Evolutionary conservation across 2,329 filamentous ascomycete genomes (phyloP).

Genomic region (Chalaropsis ovoidea): DNA sequence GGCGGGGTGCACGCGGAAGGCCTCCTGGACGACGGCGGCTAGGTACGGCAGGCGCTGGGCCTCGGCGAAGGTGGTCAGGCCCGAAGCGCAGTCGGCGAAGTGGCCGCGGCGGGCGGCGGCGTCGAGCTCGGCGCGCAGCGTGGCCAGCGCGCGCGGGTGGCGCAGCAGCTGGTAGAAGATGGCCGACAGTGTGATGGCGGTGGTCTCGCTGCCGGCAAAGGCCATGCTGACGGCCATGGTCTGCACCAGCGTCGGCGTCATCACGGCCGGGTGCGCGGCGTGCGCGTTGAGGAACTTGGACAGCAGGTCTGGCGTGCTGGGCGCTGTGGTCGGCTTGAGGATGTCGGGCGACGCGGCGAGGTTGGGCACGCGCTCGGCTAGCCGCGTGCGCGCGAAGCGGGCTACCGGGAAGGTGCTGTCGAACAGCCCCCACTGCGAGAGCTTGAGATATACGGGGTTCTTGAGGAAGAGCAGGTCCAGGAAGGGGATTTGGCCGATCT

Average conservation of each 20-base stretch:
- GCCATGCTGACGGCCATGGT: slow-evolving; percentile 64
- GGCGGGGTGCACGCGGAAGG: slow-evolving; percentile 65
- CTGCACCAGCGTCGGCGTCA: slow-evolving; percentile 58
- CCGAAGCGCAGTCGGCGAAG: slow-evolving; percentile 44
- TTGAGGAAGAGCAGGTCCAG: slow-evolving; percentile 61
- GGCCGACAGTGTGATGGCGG: slow-evolving; percentile 59
- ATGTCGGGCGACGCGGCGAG: slow-evolving; percentile 26
- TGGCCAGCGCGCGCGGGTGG: slow-evolving; percentile 45
- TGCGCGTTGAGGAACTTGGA: slow-evolving; percentile 63
- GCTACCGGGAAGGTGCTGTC: slow-evolving; percentile 64
- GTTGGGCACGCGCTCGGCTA: slow-evolving; percentile 52
- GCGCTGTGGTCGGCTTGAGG: slow-evolving; percentile 29
- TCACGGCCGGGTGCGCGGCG: slow-evolving; percentile 57
- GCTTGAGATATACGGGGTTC: slow-evolving; percentile 60
- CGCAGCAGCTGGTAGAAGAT: slow-evolving; percentile 67
- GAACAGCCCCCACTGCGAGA: slow-evolving; percentile 56
- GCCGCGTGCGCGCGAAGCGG: slow-evolving; percentile 57
- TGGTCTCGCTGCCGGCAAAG: slow-evolving; percentile 69
- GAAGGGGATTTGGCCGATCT: slow-evolving; percentile 65
- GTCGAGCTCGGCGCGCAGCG: slow-evolving; percentile 54
- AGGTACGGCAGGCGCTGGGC: slow-evolving; percentile 62
- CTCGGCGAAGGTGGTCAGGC: slow-evolving; percentile 59
- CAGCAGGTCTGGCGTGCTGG: slow-evolving; percentile 49
- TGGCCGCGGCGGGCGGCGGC: slow-evolving; percentile 42
- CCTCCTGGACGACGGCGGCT: slow-evolving; percentile 67